phyloP scores from a whole-genome alignment of 2,329 filamentous ascomycete genomes.

The Neurospora sp. region DNA sequence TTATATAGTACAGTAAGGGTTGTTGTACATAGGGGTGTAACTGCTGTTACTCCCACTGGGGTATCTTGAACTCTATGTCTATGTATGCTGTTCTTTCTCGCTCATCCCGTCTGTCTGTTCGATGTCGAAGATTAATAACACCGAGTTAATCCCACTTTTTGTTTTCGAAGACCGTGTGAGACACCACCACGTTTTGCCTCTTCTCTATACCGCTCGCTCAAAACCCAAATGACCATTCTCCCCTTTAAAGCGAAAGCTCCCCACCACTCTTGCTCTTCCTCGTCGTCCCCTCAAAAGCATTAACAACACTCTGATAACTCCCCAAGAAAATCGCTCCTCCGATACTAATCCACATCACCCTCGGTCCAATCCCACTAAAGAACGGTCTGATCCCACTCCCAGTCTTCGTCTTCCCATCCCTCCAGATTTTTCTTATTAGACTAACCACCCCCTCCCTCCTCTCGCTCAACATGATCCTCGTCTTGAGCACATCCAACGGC shows the following conservation, averaged over 20 bases:
- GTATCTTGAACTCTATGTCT: constrained; percentile 1
- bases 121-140: not conserved
- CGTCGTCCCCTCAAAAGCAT: constrained; percentile 47
- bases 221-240: not conserved
- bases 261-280: not conserved
- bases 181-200: not conserved
- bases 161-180: not conserved
- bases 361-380: constrained; percentile 68
- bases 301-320: constrained; percentile 83
- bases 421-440: constrained; percentile 56
- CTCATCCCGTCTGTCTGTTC: not conserved
- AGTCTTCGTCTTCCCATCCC: constrained; percentile 24
- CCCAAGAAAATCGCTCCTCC: constrained; percentile 92
- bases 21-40: not conserved
- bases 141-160: not conserved
- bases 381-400: constrained; percentile 55
- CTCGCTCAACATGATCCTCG: constrained; percentile 82
- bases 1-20: not conserved
- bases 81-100: not conserved
- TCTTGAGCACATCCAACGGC: constrained; percentile 93
- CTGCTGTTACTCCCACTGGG: not conserved
- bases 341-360: constrained; percentile 89
- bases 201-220: not conserved
- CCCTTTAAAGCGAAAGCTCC: not conserved
- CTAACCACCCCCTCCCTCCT: constrained; percentile 49